phyloP scores from a whole-genome alignment of 176 grass and related monocot species.

The Zoysia pacifica region DNA sequence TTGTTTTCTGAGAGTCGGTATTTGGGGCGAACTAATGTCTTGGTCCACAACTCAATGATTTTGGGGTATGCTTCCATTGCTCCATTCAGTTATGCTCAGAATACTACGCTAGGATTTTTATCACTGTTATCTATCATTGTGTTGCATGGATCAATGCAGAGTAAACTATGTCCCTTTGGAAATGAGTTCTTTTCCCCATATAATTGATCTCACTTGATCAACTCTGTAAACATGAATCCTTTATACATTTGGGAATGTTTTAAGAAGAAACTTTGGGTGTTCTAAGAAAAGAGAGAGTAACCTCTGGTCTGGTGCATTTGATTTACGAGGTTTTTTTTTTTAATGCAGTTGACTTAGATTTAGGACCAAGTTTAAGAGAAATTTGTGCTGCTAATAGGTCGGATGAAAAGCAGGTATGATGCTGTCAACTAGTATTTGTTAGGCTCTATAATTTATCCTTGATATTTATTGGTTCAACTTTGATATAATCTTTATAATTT shows the following conservation, averaged over 20 bases:
- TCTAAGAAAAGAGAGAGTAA: background rate
- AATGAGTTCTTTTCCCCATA: background rate
- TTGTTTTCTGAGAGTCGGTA: background rate
- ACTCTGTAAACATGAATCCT: background rate
- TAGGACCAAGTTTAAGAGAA: slow-evolving; percentile 82
- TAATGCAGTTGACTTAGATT: slow-evolving; percentile 58
- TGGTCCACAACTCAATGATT: background rate
- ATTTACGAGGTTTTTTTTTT: background rate
- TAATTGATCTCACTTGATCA: background rate
- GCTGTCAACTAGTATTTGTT: slow-evolving; percentile 29
- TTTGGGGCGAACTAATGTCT: background rate
- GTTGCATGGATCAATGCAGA: background rate
- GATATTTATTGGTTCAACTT: slow-evolving; percentile 16
- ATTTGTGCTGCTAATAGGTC: slow-evolving; percentile 90
- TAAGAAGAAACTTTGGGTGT: no score
- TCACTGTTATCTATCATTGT: background rate
- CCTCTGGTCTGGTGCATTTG: background rate
- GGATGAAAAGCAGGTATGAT: slow-evolving; percentile 89
- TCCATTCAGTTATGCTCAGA: background rate
- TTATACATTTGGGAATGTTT: slow-evolving; percentile 14
- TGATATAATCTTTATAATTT: slow-evolving; percentile 33
- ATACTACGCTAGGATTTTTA: background rate
- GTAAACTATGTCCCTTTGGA: background rate
- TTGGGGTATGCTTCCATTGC: background rate
- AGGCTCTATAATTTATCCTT: slow-evolving; percentile 15